Percentiles rank a stretch among this genome's conserved stretches.
These are phyloP conservation scores for Dispira simplex DNA, from an alignment of 192 early-diverging fungal genomes.

Conservation along the genomic window DNA sequence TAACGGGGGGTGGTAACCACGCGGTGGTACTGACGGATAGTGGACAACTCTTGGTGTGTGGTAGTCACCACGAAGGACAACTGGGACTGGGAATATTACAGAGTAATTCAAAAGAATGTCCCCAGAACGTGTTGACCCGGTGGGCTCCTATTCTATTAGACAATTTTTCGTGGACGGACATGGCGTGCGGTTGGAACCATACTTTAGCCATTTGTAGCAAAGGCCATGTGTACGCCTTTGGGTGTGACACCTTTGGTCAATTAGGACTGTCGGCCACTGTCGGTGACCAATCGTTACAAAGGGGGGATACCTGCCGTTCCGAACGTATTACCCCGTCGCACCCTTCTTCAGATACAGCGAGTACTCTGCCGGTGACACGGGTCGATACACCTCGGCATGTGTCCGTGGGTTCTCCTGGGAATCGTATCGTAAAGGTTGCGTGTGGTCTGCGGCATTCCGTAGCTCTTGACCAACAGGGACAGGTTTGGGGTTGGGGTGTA, in stretches of 20 bases:
- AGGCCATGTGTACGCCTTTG: constrained; percentile 15
- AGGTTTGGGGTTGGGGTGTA: constrained; percentile 44
- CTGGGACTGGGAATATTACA: constrained; percentile 7
- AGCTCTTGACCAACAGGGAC: constrained; percentile 24
- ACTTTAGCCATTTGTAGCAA: constrained; percentile 16
- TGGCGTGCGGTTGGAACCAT: constrained; percentile 29
- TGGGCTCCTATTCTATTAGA: too few relatives aligned
- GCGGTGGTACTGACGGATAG: constrained; percentile 16
- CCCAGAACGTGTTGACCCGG: too few relatives aligned
- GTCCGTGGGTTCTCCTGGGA: constrained; percentile 1
- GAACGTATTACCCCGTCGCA: too few relatives aligned
- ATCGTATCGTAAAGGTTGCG: constrained; percentile 26
- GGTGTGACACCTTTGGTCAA: constrained; percentile 20
- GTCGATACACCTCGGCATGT: too few relatives aligned
- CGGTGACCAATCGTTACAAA: too few relatives aligned
- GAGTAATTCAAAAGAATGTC: not conserved
- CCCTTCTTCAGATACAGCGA: too few relatives aligned
- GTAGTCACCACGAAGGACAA: constrained; percentile 22
- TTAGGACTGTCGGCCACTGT: constrained; percentile 8
- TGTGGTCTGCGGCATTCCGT: constrained; percentile 53
- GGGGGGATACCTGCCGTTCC: too few relatives aligned
- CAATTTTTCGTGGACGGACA: constrained; percentile 13
- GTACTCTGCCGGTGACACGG: too few relatives aligned
- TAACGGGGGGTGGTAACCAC: constrained; percentile 28
- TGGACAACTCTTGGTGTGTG: constrained; percentile 17